Percentiles rank a stretch among this genome's conserved stretches.
Conservation (phyloP, 345 rosid species). For the Brassica napus region DNA sequence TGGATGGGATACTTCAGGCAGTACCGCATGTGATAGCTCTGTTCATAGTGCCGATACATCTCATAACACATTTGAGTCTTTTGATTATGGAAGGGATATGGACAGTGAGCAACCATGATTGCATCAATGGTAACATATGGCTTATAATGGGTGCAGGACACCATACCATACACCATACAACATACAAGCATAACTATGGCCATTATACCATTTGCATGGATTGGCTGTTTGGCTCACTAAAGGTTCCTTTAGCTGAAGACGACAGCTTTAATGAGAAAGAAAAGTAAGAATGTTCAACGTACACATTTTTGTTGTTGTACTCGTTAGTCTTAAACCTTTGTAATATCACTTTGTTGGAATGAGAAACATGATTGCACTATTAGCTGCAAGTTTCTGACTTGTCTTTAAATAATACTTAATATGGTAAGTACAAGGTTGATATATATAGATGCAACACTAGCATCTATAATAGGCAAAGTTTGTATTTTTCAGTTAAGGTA, state of each 20-base stretch:
- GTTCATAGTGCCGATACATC: conserved; percentile 72
- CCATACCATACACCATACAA: conserved; percentile 92
- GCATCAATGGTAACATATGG: conserved; percentile 76
- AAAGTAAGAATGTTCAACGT: not conserved
- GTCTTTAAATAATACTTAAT: not conserved
- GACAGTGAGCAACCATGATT: conserved; percentile 81
- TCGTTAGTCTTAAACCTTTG: conserved; percentile 1
- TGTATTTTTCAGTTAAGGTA: not conserved
- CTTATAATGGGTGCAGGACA: conserved; percentile 94
- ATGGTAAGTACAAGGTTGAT: not conserved
- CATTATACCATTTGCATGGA: conserved; percentile 93
- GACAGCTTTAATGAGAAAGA: conserved; percentile 12
- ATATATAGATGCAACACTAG: conserved; percentile 32
- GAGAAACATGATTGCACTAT: not conserved
- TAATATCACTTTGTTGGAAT: conserved; percentile 4
- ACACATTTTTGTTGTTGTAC: not conserved
- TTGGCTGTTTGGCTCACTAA: conserved; percentile 85
- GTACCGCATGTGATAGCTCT: conserved; percentile 70
- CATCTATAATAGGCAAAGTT: conserved; percentile 27
- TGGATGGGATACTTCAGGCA: conserved; percentile 87
- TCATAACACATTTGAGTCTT: conserved; percentile 59
- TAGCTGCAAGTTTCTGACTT: not conserved
- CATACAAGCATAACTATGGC: conserved; percentile 88
- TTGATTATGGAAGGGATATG: conserved; percentile 73
- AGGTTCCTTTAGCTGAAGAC: conserved; percentile 48